Evolutionary conservation across 1,139 yeast species (phyloP), one percentile per base, ranked within the genome.

Genomic region (Diutina neorugosa): DNA sequence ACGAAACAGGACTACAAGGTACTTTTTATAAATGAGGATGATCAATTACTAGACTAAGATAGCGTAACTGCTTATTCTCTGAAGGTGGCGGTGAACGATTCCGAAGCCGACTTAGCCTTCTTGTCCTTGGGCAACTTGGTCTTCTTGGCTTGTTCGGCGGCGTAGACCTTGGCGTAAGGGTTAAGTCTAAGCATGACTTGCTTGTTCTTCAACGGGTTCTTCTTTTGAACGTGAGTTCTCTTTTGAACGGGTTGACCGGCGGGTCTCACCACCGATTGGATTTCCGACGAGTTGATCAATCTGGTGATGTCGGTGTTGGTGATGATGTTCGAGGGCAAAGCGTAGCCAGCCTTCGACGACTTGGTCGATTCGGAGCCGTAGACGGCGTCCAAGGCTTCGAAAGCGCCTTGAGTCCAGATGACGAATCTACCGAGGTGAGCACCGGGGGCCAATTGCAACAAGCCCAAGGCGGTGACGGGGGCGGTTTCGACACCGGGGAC

Each of bases 201-300:
- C 85, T 90, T 91, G 97, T 94, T 93, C 93, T 89, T 93, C 76
- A 93, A 90, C 80, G 99, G 98, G 94, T 93, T 93, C 93, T 89
- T 91, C 97, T 93, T 93, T 77, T 84, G 86, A 74, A 87, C 96
- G 82, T 86, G 89, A 64, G 89, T 76, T 77, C 95, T 88, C 93
- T 90, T 89, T 77, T 88, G 94, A 71, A 84, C 78, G 68, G 94
- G 77, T 77, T 86, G 93, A 18, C 23, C 23, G 74, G 96, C 96
- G 71, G 96, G 91, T 82, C 94, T 87, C 69, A 90, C 87, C 71
- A 84, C 96, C 66, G 96, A 81, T 82, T 93, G 98, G 76, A 93
- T 86, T 82, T 93, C 98, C 76, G 97, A 84, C 75, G 98, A 91
- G 95, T 91, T 89, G 84, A 93, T 93, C 76, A 91, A 81, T 80